Evolutionary conservation across 2,329 filamentous ascomycete genomes (phyloP), one percentile per base, ranked within the genome.

Genomic region (Aureobasidium mangrovei): DNA sequence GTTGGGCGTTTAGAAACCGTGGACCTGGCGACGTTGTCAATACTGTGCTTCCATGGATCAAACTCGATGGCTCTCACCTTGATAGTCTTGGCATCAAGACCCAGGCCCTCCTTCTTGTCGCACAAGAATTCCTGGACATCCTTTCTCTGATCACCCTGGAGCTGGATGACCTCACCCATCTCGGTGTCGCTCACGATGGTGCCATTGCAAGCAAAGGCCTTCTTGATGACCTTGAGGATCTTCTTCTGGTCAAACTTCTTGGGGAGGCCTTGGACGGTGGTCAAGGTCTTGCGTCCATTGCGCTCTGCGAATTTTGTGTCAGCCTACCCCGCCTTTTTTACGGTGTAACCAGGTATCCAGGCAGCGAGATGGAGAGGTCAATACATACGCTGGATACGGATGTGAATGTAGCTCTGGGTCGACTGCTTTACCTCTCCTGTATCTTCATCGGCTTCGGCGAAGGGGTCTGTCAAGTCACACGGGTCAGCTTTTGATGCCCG

Each of bases 271-370:
- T 97, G 91, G 69, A 98, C 91, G 68, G 93, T 98, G 68, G 93
- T 98, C 86, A 98, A 82, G 80, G 93, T 97, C 84, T 98, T 98
- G 76, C 93, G 93, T 84, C 93, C 93, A 97, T 98, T 98, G 79
- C 93, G 93, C 80, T 98, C 91, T 97, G 73, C 64, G 58, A 28
- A 26, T 58, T 55, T 35, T 48, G 60, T 56, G 71, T 82, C 64
- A 80, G 77, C 62, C 31, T 54, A 42, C 53, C 53, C 53, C 53
- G 53, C 53, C 29, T 54, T 54, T 42, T 35, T 53, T 38, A 26
- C 26, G 26, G 41, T 41, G 35, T 29, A 24, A 44, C 48, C 32
- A 44, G 31, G 24, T 24, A 31, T 31, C 49, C 43, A 53, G 49
- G 32, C 47, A 38, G 28, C 42, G 36, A 28, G 28, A 41, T 49